phyloP scores from a whole-genome alignment of 805 yeast genomes.

The Kuraishia cidri region DNA sequence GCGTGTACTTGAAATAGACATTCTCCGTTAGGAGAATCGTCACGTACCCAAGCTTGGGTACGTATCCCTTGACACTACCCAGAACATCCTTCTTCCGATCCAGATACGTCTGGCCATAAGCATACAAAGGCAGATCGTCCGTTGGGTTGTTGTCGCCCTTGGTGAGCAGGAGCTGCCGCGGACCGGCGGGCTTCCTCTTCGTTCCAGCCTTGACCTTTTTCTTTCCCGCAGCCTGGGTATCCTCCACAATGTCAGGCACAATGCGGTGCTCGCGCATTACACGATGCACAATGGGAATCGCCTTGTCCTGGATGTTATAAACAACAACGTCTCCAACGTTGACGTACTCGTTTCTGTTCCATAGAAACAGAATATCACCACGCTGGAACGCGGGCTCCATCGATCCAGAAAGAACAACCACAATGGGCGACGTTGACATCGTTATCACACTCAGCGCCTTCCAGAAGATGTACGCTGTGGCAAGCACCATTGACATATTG shows the following conservation, averaged over 20 bases:
- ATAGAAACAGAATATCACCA: conserved; percentile 86
- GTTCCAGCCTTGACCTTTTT: conserved; percentile 7
- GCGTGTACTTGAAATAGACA: conserved; percentile 67
- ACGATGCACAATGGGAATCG: conserved; percentile 95
- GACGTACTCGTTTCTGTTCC: conserved; percentile 68
- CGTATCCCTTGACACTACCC: conserved; percentile 88
- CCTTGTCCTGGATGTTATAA: conserved; percentile 69
- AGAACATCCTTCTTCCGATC: conserved; percentile 71
- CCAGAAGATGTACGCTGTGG: conserved; percentile 92
- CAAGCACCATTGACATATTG: conserved; percentile 66
- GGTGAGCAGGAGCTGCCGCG: conserved; percentile 63
- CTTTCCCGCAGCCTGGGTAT: conserved; percentile 7
- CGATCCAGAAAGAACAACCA: conserved; percentile 94
- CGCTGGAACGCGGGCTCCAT: conserved; percentile 99
- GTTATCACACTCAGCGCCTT: conserved; percentile 68
- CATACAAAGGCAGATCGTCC: conserved; percentile 83
- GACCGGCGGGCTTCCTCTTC: conserved; percentile 5
- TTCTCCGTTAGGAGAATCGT: conserved; percentile 90
- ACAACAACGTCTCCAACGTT: conserved; percentile 92
- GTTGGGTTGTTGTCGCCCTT: conserved; percentile 95
- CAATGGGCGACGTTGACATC: conserved; percentile 86
- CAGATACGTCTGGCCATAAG: conserved; percentile 65
- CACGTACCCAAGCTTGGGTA: conserved; percentile 84
- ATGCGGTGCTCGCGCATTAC: conserved; percentile 77
- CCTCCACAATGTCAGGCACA: conserved; percentile 11